A percentile compares a stretch with the other conserved stretches of the same genome.
phyloP scores from a whole-genome alignment of 1,284 basidiomycete species.

The Malassezia obtusa region DNA sequence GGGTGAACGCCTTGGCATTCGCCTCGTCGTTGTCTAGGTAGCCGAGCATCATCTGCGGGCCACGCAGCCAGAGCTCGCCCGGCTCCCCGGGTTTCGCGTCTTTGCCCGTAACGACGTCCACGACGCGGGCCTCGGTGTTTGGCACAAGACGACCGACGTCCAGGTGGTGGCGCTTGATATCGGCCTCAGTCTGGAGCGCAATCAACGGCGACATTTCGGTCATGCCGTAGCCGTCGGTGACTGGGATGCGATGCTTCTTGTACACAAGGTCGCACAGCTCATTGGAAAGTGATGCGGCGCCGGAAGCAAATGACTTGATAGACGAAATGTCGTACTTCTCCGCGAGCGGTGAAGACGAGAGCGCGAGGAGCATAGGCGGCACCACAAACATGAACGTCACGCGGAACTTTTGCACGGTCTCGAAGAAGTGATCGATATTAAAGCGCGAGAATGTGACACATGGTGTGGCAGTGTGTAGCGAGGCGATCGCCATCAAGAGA shows the following conservation, averaged over 20 bases:
- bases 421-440: conserved; percentile 33
- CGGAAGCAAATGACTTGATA: conserved; percentile 36
- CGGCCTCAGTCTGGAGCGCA: conserved; percentile 31
- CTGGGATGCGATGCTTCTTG: conserved; percentile 27
- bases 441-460: conserved; percentile 34
- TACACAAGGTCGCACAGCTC: conserved; percentile 30
- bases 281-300: conserved; percentile 32
- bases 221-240: conserved; percentile 46
- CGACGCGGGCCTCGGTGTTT: conserved; percentile 34
- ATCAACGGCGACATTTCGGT: conserved; percentile 46
- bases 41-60: conserved; percentile 46
- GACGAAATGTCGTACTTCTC: conserved; percentile 35
- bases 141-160: conserved; percentile 36
- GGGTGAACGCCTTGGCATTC: conserved; percentile 28
- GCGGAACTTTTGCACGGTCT: conserved; percentile 26
- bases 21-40: conserved; percentile 43
- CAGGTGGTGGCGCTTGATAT: conserved; percentile 21
- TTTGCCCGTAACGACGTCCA: conserved; percentile 22
- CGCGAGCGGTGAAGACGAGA: conserved; percentile 32
- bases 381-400: conserved; percentile 46
- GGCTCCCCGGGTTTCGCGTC: conserved; percentile 29
- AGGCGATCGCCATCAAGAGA: conserved; percentile 35
- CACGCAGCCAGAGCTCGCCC: conserved; percentile 39
- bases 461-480: conserved; percentile 40
- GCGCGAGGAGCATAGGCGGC: conserved; percentile 41